These are phyloP conservation scores for Populus nigra DNA, from an alignment of 345 rosid species.

Conservation along the genomic window DNA sequence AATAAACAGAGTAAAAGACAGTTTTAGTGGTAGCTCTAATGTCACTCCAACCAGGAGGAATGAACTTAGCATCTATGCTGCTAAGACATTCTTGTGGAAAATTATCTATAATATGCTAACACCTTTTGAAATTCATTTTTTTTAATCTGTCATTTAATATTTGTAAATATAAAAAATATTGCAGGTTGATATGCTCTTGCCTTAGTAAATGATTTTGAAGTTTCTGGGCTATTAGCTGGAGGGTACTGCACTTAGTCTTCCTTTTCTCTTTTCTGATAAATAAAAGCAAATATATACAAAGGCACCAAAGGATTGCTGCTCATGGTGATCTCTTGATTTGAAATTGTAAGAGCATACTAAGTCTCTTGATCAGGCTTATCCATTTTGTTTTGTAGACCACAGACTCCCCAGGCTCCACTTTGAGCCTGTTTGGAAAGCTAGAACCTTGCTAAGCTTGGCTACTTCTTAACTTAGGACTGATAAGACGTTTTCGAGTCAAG, in stretches of 20 bases:
- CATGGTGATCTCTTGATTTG: background rate
- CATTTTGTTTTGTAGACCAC: background rate
- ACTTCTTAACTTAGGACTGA: background rate
- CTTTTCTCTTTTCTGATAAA: background rate
- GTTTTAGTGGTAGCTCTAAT: background rate
- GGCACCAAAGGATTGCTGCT: background rate
- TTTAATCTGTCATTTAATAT: background rate
- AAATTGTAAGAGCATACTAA: background rate
- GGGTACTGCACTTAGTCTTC: background rate
- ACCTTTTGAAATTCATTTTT: background rate
- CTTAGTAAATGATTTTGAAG: background rate
- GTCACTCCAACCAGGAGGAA: background rate
- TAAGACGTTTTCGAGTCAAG: background rate
- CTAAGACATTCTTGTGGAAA: background rate
- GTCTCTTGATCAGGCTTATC: background rate
- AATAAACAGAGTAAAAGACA: background rate
- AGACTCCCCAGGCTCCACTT: background rate
- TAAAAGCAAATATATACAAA: background rate
- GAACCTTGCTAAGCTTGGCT: background rate
- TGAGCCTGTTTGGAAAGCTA: background rate
- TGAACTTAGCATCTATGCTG: background rate
- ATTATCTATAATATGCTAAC: background rate
- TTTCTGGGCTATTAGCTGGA: background rate
- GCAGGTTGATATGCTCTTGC: background rate
- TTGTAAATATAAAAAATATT: background rate